Base-by-base conservation (phyloP, 73 alveolate genomes). In the Paramecium octaurelia region DNA sequence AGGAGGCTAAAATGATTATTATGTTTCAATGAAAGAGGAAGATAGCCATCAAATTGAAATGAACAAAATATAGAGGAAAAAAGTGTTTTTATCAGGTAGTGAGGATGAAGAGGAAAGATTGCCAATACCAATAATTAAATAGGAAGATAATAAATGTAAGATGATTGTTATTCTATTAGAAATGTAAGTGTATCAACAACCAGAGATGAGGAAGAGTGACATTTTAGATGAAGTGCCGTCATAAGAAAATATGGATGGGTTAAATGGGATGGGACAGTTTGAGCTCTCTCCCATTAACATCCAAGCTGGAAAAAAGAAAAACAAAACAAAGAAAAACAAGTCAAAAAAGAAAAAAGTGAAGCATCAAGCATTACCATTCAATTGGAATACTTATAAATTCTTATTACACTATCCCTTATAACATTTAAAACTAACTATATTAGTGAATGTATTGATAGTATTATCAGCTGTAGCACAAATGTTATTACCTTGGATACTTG, bases 71-170 rank as follows among this genome's bases (percentile, higher is more conserved):
- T 64, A 64, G 31, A 64, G 48, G 27, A 44, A 80, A 43, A 80
- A 80, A 46, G 91, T 80, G 16, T 80, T 80, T 80, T 46, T 80
- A 42, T 80, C 91, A 20, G 91, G 91, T 23, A 44, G 76, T 42
- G 91, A 80, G 21, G 91, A 80, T 80, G 91, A 80, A 35, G 91
- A 80, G 44, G 91, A 80, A 73, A 73, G 46, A 23, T 38, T 29
- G 9, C 46, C 57, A 31, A 73, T 16, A 12, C 10, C 12, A 73
- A 73, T 38, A 29, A 18, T 73, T 1, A 73, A 73, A 38, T 35
- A 12, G 16, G 87, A 73, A n/a, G 87, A 73, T 31, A 34, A 31
- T 34, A 64, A 64, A 31, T 31, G 84, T 64, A 64, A 11, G 7
- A 64, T 54, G 6, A 12, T 64, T 3, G 27, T 24, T 35, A 29